These are phyloP conservation scores for Collybia mongolica DNA, from an alignment of 768 basidiomycete species.

Conservation along the genomic window DNA sequence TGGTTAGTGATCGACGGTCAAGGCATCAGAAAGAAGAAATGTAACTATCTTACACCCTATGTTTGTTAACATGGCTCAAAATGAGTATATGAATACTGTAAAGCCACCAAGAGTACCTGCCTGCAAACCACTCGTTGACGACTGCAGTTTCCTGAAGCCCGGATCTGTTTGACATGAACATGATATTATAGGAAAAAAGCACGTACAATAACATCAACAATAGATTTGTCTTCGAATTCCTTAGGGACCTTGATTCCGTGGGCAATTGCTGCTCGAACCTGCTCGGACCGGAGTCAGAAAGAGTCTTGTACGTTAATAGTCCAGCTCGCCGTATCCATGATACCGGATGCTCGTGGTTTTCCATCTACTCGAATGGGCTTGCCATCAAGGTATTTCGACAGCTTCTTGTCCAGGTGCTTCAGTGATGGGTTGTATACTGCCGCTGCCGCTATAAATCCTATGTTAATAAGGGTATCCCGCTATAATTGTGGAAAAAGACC, in stretches of 20 bases:
- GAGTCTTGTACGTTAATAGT: too few relatives aligned
- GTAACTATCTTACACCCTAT: constrained; percentile 37
- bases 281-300: neutral
- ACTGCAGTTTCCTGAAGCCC: constrained; percentile 62
- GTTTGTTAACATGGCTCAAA: constrained; percentile 8
- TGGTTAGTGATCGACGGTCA: constrained; percentile 4
- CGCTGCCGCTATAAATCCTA: constrained; percentile 51
- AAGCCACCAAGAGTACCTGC: constrained; percentile 24
- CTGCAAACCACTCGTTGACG: constrained; percentile 77
- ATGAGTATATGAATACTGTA: neutral
- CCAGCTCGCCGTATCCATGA: constrained; percentile 63
- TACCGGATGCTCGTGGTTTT: constrained; percentile 70
- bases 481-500: constrained; percentile 33
- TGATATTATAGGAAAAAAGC: neutral
- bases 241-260: constrained; percentile 71
- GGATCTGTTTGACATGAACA: neutral
- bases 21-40: constrained; percentile 7
- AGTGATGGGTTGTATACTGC: constrained; percentile 60
- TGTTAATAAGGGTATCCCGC: neutral
- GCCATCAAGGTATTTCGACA: constrained; percentile 71
- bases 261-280: constrained; percentile 69
- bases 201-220: constrained; percentile 59
- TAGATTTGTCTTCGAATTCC: constrained; percentile 65
- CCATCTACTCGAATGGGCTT: constrained; percentile 74
- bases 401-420: constrained; percentile 55